Conservation (phyloP, 1,139 yeast species). For the Suhomyces kunorum region DNA sequence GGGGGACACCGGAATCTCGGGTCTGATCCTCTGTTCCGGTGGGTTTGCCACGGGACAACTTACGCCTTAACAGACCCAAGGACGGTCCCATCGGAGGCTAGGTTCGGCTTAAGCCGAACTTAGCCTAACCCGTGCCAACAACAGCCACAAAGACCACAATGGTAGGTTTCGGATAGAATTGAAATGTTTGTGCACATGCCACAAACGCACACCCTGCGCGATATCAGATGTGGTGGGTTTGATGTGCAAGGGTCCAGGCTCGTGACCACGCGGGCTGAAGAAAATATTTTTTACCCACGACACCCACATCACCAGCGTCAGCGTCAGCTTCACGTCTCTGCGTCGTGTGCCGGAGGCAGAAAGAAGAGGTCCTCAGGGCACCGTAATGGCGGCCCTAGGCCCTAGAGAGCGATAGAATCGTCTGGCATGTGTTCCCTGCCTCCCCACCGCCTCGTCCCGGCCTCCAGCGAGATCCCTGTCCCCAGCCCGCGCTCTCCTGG, state of each 20-base stretch:
- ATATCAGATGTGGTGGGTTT: constrained; percentile 8
- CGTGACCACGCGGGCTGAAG: background rate
- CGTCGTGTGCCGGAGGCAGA: background rate
- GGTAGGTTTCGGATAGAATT: constrained; percentile 12
- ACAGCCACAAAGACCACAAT: constrained; percentile 2
- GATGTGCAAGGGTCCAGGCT: constrained; percentile 2
- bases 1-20: too few species aligned
- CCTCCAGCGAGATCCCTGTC: background rate
- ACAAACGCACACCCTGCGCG: constrained; percentile 4
- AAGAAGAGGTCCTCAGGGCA: too few species aligned
- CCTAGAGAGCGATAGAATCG: too few species aligned
- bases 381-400: too few species aligned
- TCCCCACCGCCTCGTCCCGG: background rate
- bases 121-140: background rate
- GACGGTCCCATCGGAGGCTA: too few species aligned
- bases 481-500: constrained; percentile 1
- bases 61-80: too few species aligned
- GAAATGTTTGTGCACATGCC: constrained; percentile 10
- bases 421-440: too few species aligned
- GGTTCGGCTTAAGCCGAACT: too few species aligned
- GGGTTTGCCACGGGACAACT: too few species aligned
- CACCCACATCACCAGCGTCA: constrained; percentile 5
- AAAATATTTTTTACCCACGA: background rate
- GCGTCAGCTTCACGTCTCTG: background rate
- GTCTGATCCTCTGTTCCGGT: too few species aligned